Conservation (phyloP, 768 basidiomycete genomes). For the Krasilnikovozyma curviuscula region DNA sequence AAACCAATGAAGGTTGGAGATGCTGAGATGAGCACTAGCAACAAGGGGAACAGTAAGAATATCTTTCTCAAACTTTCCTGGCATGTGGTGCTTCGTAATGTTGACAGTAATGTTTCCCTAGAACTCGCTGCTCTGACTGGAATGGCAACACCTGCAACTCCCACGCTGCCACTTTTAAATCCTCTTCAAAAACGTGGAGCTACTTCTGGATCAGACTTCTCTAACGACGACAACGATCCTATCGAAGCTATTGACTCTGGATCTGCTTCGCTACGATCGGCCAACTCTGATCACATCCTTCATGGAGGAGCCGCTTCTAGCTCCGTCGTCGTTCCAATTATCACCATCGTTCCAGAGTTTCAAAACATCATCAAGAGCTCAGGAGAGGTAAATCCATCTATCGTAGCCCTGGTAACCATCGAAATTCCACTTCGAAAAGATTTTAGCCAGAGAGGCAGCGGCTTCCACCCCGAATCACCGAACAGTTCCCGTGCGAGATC, state of each 20-base stretch:
- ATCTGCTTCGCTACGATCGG: slow-evolving; percentile 28
- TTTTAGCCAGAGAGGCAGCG: slow-evolving; percentile 18
- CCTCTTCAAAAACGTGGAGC: slow-evolving; percentile 27
- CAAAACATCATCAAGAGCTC: slow-evolving; percentile 56
- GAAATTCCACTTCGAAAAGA: slow-evolving; percentile 43
- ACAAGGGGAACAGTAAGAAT: slow-evolving; percentile 57
- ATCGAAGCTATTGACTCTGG: slow-evolving; percentile 35
- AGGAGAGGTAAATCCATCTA: slow-evolving; percentile 42
- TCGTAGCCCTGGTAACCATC: slow-evolving; percentile 85
- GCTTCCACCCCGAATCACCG: background rate
- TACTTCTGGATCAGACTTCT: slow-evolving; percentile 17
- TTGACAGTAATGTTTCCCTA: slow-evolving; percentile 23
- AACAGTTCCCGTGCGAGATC: background rate
- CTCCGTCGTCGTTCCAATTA: slow-evolving; percentile 72
- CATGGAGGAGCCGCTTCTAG: slow-evolving; percentile 2
- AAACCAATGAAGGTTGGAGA: slow-evolving; percentile 91
- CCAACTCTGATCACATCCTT: slow-evolving; percentile 31
- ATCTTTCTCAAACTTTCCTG: background rate
- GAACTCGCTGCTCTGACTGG: slow-evolving; percentile 89
- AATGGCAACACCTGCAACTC: slow-evolving; percentile 38
- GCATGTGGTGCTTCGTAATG: background rate
- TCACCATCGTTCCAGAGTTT: slow-evolving; percentile 86
- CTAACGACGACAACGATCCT: slow-evolving; percentile 12
- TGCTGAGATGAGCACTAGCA: slow-evolving; percentile 38
- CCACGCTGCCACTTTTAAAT: slow-evolving; percentile 30